Evolutionary conservation across 2,329 filamentous ascomycete species (phyloP).

Genomic region (Cladosporium velox): DNA sequence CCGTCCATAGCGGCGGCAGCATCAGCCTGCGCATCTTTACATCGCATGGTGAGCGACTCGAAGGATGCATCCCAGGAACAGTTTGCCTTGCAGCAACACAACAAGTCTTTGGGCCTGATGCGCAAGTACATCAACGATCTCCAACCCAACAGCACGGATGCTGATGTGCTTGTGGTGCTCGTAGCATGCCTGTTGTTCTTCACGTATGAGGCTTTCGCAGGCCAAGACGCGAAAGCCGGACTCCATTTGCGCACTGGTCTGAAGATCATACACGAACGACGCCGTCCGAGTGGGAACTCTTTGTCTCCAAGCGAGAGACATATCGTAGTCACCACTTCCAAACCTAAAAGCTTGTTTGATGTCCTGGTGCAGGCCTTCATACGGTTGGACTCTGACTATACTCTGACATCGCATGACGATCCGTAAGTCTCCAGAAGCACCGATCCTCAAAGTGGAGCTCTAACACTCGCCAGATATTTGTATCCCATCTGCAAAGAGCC

Average conservation of each 20-base stretch:
- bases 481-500: constrained; percentile 16
- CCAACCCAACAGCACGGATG: neutral
- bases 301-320: neutral
- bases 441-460: neutral
- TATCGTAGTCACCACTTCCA: neutral
- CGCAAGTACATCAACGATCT: constrained; percentile 7
- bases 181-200: constrained; percentile 1
- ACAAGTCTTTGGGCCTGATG: neutral
- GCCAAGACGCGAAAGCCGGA: neutral
- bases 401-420: neutral
- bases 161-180: neutral
- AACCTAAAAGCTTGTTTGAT: constrained; percentile 13
- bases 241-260: neutral
- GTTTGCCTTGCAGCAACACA: constrained; percentile 2
- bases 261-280: constrained; percentile 1
- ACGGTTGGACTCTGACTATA: constrained; percentile 21
- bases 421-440: neutral
- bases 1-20: neutral
- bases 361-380: constrained; percentile 22
- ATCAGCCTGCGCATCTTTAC: neutral
- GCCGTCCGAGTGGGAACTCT: neutral
- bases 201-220: constrained; percentile 1
- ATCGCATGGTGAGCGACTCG: neutral
- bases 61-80: neutral
- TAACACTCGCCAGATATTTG: constrained; percentile 16